Evolutionary conservation across 73 alveolate species (phyloP), one percentile per base, ranked within the genome.

Genomic region (Blepharisma japonicum): DNA sequence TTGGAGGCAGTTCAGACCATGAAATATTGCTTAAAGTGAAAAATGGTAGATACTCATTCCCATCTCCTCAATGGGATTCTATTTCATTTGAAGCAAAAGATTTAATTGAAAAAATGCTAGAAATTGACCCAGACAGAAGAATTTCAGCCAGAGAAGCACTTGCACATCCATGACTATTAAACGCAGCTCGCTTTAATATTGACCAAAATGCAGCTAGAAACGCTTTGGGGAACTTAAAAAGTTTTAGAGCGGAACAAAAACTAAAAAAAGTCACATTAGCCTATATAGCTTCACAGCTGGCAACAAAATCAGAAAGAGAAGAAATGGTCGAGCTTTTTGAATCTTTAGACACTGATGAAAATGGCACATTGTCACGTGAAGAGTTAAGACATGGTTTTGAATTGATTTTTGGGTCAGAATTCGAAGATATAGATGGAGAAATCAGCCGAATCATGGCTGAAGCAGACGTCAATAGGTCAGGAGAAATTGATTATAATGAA

Each of bases 41-140:
- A 81, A 85, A 81, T 39, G 90, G 95, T 38, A 66, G n/a, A 7
- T 77, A 50, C 61, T 48, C 78, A 7, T 68, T 87, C 70, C 79
- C 85, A 45, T 79, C 83, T 14, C 74, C 70, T 7, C 87, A 82
- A 45, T 91, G 97, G 97, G 82, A 84, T 14, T 79, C 80, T 55
- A 80, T 93, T 39, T 94, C 98, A 21, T 78, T 80, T 14, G 97
- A 91, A 71, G 98, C 95, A 7, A 96, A 87, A 78, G 97, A 92
- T 81, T 87, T 94, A 68, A 81, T 96, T 9, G 70, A 80, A 50
- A 74, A 87, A 82, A 77, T 93, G 89, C 80, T 95, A 51, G 81
- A 78, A 7, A 55, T 51, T 23, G 90, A 91, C 56, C 89, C 92
- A 6, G 70, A 79, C 14, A 54, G 80, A 27, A 83, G 97, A 79